Evolutionary conservation across 1,284 basidiomycete species (phyloP).

Genomic region (Ustilago cynodontis): DNA sequence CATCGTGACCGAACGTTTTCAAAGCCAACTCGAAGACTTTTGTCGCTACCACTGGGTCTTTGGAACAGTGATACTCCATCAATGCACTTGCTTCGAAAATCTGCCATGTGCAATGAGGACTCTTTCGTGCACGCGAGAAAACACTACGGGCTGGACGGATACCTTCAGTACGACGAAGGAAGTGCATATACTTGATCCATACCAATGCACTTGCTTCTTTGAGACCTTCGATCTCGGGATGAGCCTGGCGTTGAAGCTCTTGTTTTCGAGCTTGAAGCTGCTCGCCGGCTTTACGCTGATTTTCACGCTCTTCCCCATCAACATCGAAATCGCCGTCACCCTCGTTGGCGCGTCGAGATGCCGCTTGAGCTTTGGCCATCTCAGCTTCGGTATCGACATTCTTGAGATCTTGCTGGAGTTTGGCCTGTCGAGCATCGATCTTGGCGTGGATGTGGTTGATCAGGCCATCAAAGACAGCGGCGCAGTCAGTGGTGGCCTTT

Average conservation of each 20-base stretch:
- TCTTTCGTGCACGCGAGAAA: constrained; percentile 87
- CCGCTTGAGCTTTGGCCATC: constrained; percentile 45
- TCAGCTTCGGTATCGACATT: constrained; percentile 69
- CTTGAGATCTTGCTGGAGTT: constrained; percentile 73
- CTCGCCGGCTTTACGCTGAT: constrained; percentile 74
- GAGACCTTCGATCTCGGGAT: constrained; percentile 72
- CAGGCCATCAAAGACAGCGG: constrained; percentile 75
- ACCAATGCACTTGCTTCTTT: constrained; percentile 73
- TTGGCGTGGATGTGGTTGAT: constrained; percentile 79
- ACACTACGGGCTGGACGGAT: constrained; percentile 81
- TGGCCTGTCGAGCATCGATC: constrained; percentile 78
- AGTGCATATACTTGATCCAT: constrained; percentile 91
- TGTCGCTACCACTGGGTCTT: constrained; percentile 84
- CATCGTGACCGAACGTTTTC: constrained; percentile 84
- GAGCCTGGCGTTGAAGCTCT: constrained; percentile 61
- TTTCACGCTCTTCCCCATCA: constrained; percentile 73
- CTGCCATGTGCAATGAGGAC: constrained; percentile 88
- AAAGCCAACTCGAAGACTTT: constrained; percentile 96
- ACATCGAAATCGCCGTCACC: constrained; percentile 69
- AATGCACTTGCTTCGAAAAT: constrained; percentile 88
- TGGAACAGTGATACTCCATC: constrained; percentile 95
- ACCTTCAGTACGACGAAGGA: constrained; percentile 85
- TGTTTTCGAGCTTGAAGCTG: constrained; percentile 70
- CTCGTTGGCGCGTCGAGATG: constrained; percentile 62
- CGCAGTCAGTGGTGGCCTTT: constrained; percentile 70